Base-by-base conservation (phyloP, 768 basidiomycete genomes). In the Arthromyces matolae region DNA sequence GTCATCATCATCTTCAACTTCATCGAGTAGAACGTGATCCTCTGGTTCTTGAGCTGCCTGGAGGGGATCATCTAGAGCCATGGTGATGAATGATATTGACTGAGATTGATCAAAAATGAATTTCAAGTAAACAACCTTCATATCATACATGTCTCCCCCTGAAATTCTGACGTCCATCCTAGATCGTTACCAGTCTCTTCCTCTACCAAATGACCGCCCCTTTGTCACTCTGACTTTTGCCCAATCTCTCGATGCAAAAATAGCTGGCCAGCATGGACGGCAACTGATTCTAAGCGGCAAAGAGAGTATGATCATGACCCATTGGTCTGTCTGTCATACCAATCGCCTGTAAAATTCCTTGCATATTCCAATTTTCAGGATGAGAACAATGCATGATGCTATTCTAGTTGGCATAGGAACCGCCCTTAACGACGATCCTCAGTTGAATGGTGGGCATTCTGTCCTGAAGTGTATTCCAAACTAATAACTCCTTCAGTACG, bases 361-460 rank as follows among this genome's bases (percentile, higher is more conserved):
- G 33, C n/a, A 40, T 14, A n/a, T 24, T 23, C 16, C 8, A 28
- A 25, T 14, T 41, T 22, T 34, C 27, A 95, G 93, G 84, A 82
- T 98, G 81, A 75, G 95, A 52, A 76, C 90, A 0, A 80, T 91
- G 77, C 95, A 98, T 66, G 91, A 96, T 58, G 93, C 79, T 8
- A 97, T 99, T 50, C 69, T 99, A 12, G 76, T 99, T 35, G 95
- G 95, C 2, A 80, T 93, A 29, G 89, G 88, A 7, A 98, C 95
- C 0, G 83, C 90, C 18, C 67, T 92, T 36, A 90, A 92, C 51
- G 95, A 99, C 59, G 77, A 99, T 62, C 95, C 95, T 4, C 89
- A 96, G 60, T 73, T 99, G n/a, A 95, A 94, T 57, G 82, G 94
- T 90, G 56, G 55, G 81, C 63, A 34, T 50, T 6, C 3, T 45